Conservation (phyloP, 2,329 filamentous ascomycete genomes). For the Epichloe sibirici region DNA sequence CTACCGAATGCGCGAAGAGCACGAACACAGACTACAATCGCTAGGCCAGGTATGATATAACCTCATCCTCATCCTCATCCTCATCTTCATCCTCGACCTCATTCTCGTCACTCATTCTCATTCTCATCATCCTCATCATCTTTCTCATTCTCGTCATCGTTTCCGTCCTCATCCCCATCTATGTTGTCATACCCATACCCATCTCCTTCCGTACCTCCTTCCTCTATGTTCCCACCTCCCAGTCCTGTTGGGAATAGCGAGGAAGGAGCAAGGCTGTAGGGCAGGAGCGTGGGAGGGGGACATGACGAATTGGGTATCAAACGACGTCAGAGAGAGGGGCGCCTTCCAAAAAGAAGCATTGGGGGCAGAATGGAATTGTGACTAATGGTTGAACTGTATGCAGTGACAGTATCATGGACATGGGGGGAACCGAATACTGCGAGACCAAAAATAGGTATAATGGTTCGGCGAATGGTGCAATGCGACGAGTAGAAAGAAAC, state of each 20-base stretch:
- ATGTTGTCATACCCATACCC: too few species aligned
- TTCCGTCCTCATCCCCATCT: too few species aligned
- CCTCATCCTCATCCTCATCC: neutral
- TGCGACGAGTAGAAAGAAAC: neutral
- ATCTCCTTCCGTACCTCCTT: neutral
- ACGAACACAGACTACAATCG: slow-evolving; percentile 22
- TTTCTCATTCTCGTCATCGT: too few species aligned
- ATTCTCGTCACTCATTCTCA: too few species aligned
- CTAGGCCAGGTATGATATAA: slow-evolving; percentile 20
- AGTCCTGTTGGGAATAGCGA: neutral
- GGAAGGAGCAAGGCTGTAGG: slow-evolving; percentile 6
- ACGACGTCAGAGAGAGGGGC: neutral
- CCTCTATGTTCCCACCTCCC: neutral
- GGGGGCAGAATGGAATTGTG: slow-evolving; percentile 8
- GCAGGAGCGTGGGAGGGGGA: neutral
- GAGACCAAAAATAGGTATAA: neutral
- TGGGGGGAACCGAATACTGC: neutral
- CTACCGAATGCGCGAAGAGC: slow-evolving; percentile 30
- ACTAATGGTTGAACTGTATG: slow-evolving; percentile 8
- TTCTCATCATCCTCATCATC: too few species aligned
- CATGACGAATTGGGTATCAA: neutral
- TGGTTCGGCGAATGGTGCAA: neutral
- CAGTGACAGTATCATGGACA: slow-evolving; percentile 6
- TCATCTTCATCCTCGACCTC: neutral
- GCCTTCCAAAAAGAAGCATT: slow-evolving; percentile 6